These are phyloP conservation scores for Tuber brumale DNA, from an alignment of 495 filamentous ascomycete genomes.

Conservation along the genomic window DNA sequence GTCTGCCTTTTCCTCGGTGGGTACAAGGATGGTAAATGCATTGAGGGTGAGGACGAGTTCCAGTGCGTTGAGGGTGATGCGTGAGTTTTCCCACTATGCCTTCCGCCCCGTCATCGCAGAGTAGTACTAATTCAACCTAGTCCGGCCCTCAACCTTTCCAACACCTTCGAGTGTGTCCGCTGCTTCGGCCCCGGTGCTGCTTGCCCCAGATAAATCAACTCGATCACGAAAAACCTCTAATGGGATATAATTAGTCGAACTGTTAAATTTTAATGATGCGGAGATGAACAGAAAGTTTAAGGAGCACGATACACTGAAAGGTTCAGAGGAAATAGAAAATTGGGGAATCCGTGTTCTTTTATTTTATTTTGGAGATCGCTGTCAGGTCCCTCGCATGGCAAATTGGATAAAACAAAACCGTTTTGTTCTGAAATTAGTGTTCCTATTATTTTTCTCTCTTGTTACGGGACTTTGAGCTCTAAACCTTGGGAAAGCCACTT, in stretches of 20 bases:
- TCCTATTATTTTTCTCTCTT: background rate
- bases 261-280: background rate
- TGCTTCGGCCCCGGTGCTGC: background rate
- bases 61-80: background rate
- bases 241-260: background rate
- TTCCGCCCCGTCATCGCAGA: background rate
- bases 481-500: background rate
- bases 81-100: background rate
- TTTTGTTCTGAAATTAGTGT: background rate
- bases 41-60: background rate
- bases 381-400: background rate
- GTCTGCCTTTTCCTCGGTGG: background rate
- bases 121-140: background rate
- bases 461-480: too few relatives aligned
- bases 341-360: too few relatives aligned
- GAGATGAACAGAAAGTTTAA: background rate
- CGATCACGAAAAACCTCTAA: background rate
- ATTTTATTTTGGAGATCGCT: background rate
- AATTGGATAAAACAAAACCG: background rate
- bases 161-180: slow-evolving; percentile 1
- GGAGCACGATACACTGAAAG: background rate
- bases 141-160: background rate
- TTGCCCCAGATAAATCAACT: background rate
- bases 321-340: background rate
- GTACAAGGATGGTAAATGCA: background rate